Evolutionary conservation across 768 basidiomycete genomes (phyloP).

Genomic region (Trametes elegans): DNA sequence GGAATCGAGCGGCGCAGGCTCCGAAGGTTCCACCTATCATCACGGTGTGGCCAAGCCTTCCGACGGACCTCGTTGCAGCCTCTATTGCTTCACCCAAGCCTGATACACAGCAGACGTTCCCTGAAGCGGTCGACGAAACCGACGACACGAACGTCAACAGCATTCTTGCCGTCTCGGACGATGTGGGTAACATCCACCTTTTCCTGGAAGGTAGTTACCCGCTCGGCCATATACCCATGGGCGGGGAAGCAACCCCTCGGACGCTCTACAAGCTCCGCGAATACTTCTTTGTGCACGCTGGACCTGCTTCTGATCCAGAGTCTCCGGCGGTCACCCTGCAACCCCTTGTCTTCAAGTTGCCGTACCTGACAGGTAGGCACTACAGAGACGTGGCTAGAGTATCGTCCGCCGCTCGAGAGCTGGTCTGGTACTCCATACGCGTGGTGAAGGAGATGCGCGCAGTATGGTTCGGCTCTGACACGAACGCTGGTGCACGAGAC

Average conservation of each 20-base stretch:
- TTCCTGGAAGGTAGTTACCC: constrained; percentile 79
- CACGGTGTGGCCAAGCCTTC: constrained; percentile 65
- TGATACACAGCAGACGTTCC: constrained; percentile 29
- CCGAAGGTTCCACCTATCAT: constrained; percentile 57
- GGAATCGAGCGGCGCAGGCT: constrained; percentile 45
- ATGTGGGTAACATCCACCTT: constrained; percentile 53
- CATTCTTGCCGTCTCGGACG: constrained; percentile 60
- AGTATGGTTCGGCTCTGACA: constrained; percentile 72
- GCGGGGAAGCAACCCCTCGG: constrained; percentile 25
- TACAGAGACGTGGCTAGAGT: constrained; percentile 68
- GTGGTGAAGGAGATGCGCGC: constrained; percentile 70
- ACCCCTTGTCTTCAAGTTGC: constrained; percentile 51
- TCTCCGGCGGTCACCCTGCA: constrained; percentile 32
- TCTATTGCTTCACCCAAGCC: constrained; percentile 52
- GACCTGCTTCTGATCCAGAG: constrained; percentile 30
- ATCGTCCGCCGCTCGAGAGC: constrained; percentile 67
- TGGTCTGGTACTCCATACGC: constrained; percentile 69
- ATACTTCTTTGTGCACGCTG: constrained; percentile 49
- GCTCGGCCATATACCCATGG: constrained; percentile 53
- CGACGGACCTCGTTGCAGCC: constrained; percentile 50
- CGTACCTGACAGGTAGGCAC: constrained; percentile 54
- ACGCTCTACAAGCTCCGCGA: constrained; percentile 47
- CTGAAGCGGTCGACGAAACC: constrained; percentile 40
- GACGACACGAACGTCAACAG: constrained; percentile 57
- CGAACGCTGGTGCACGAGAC: constrained; percentile 63